Percentiles rank a stretch among this genome's conserved stretches.
phyloP scores from a whole-genome alignment of 2,329 filamentous ascomycete genomes.

The Aspergillus proliferans region DNA sequence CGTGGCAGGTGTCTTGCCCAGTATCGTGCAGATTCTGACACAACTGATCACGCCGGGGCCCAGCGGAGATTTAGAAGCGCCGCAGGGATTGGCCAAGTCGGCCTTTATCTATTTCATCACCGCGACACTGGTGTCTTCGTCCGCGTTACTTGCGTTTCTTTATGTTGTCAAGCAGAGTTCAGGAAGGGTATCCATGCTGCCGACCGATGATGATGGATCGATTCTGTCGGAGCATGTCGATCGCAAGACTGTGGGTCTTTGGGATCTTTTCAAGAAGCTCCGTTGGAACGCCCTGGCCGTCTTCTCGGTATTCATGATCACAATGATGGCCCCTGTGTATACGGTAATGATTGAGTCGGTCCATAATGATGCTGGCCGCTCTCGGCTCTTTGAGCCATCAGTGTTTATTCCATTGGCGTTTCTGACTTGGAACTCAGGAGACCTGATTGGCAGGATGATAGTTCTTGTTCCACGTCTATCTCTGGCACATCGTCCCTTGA shows the following conservation, averaged over 20 bases:
- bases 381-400: slow-evolving; percentile 59
- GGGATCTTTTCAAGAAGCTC: slow-evolving; percentile 67
- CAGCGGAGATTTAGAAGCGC: slow-evolving; percentile 28
- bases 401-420: slow-evolving; percentile 88
- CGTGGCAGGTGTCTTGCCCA: slow-evolving; percentile 82
- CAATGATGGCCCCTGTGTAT: slow-evolving; percentile 95
- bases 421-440: slow-evolving; percentile 88
- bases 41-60: slow-evolving; percentile 60
- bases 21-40: slow-evolving; percentile 77
- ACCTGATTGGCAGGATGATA: slow-evolving; percentile 68
- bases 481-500: slow-evolving; percentile 56
- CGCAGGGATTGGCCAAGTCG: slow-evolving; percentile 54
- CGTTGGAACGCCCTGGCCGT: slow-evolving; percentile 71
- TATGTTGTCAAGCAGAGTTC: slow-evolving; percentile 57
- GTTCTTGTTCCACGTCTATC: slow-evolving; percentile 54
- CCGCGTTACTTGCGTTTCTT: slow-evolving; percentile 66
- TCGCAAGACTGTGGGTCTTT: slow-evolving; percentile 52
- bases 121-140: slow-evolving; percentile 67
- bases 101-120: slow-evolving; percentile 90
- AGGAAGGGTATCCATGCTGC: slow-evolving; percentile 5
- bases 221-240: slow-evolving; percentile 10
- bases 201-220: slow-evolving; percentile 10
- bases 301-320: slow-evolving; percentile 71
- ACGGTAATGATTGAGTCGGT: slow-evolving; percentile 61
- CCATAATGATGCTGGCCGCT: slow-evolving; percentile 28